Evolutionary conservation across 441 rosid species (phyloP), one percentile per base, ranked within the genome.

Genomic region (Bruguiera hainesii): DNA sequence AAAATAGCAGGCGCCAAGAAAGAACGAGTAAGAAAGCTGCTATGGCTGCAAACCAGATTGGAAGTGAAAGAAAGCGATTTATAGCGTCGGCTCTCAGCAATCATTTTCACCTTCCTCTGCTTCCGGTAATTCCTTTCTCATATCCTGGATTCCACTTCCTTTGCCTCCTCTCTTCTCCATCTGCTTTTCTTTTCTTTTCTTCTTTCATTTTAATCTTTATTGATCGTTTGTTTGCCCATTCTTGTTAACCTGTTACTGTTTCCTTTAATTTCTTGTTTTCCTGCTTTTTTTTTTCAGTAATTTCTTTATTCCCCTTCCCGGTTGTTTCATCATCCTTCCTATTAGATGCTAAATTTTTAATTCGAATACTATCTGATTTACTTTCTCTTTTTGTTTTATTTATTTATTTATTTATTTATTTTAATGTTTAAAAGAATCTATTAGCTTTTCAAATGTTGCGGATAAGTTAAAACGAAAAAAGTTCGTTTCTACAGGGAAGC

Each of bases 41-140:
- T 29, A 67, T 56, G 51, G 20, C 16, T 15, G 62, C 42, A 42
- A 60, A 66, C 58, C 48, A 42, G 3, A 56, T 49, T 65, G 67
- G 71, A 73, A 59, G 58, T 29, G 71, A 81, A 66, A 79, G 76
- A 73, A 87, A 79, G 80, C 80, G 83, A 77, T n/a, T 60, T 71
- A 70, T 87, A 29, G 66, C 78, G 26, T 78, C 79, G 63, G 79
- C 87, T 82, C 86, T 90, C 61, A 77, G 81, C 78, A 82, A 85
- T 68, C 84, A 84, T 68, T 75, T 90, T 63, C 78, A 83, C 64
- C 74, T 93, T 64, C 78, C 86, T 35, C 51, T 82, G 29, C 79
- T 81, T 33, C 80, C 84, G 55, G 98, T 90, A 76, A 81, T 89
- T 72, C 6, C 21, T 7, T 13, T 25, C 57, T 53, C 26, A 1